Evolutionary conservation across 352 stramenopile genomes (phyloP).

Genomic region (Pythium rishiriense): DNA sequence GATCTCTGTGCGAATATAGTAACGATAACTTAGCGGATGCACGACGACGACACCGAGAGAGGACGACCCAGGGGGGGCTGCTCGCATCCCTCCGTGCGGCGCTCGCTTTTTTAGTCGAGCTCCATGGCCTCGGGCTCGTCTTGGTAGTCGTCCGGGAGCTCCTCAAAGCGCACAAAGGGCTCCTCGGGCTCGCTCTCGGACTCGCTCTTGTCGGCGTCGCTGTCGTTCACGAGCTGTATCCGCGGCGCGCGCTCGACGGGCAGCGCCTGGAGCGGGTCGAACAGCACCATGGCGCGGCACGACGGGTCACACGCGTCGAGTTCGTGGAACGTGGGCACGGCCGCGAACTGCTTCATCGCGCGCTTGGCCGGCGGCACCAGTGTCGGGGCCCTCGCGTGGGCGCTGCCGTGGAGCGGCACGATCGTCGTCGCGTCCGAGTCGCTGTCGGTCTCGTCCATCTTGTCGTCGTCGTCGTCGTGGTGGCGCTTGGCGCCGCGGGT

Average conservation of each 20-base stretch:
- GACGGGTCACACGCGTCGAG: slow-evolving; percentile 24
- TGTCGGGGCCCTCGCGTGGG: background rate
- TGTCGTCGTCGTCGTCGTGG: slow-evolving; percentile 12
- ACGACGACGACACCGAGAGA: background rate
- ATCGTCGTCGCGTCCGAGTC: slow-evolving; percentile 12
- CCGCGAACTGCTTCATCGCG: slow-evolving; percentile 12
- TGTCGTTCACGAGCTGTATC: slow-evolving; percentile 55
- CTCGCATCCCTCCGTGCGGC: no score
- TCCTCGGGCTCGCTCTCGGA: slow-evolving; percentile 31
- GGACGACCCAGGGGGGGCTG: background rate
- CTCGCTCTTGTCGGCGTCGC: slow-evolving; percentile 33
- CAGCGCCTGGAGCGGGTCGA: slow-evolving; percentile 38
- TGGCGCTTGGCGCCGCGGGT: background rate
- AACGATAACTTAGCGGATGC: background rate
- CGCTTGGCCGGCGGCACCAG: slow-evolving; percentile 11
- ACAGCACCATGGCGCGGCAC: slow-evolving; percentile 52
- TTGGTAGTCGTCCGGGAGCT: slow-evolving; percentile 62
- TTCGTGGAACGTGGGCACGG: slow-evolving; percentile 7
- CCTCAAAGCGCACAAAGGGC: slow-evolving; percentile 64
- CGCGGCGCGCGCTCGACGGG: slow-evolving; percentile 27
- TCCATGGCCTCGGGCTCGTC: slow-evolving; percentile 61
- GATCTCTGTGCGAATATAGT: no score
- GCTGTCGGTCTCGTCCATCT: slow-evolving; percentile 37
- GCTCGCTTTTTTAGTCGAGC: slow-evolving; percentile 71
- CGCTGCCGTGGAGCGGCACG: slow-evolving; percentile 6